These are phyloP conservation scores for Lactarius psammicola DNA, from an alignment of 768 basidiomycete species.

Conservation along the genomic window DNA sequence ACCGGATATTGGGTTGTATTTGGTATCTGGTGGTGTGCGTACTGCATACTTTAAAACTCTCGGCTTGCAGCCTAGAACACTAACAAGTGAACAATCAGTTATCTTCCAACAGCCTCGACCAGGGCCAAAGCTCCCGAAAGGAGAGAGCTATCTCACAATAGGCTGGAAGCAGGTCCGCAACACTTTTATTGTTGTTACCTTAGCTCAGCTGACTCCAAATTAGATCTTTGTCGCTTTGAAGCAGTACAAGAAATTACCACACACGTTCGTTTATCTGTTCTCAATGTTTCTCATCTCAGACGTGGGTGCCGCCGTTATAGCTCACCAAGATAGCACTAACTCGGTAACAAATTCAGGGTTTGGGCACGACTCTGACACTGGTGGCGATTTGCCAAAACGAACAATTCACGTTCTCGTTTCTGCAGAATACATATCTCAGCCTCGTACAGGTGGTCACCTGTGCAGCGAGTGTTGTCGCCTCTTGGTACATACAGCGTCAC, in stretches of 20 bases:
- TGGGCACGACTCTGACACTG: slow-evolving; percentile 77
- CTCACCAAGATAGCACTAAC: neutral
- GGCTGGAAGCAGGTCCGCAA: slow-evolving; percentile 78
- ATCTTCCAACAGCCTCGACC: slow-evolving; percentile 84
- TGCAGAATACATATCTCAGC: slow-evolving; percentile 77
- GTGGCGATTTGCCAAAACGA: slow-evolving; percentile 78
- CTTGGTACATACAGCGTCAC: slow-evolving; percentile 81
- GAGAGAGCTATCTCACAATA: slow-evolving; percentile 72
- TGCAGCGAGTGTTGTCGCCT: slow-evolving; percentile 64
- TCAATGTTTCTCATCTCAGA: slow-evolving; percentile 78
- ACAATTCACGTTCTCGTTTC: slow-evolving; percentile 77
- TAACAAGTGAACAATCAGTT: slow-evolving; percentile 45
- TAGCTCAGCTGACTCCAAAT: slow-evolving; percentile 2
- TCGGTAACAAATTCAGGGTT: slow-evolving; percentile 45
- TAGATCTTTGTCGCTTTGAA: slow-evolving; percentile 76
- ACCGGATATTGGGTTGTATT: slow-evolving; percentile 75
- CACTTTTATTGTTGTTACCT: neutral
- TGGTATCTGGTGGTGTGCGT: slow-evolving; percentile 88
- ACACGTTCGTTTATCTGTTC: slow-evolving; percentile 79
- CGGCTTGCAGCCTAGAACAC: neutral
- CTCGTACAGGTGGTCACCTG: slow-evolving; percentile 75
- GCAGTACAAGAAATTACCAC: slow-evolving; percentile 73
- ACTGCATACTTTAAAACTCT: neutral
- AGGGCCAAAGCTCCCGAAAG: slow-evolving; percentile 74
- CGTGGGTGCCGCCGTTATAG: slow-evolving; percentile 39